Base-by-base conservation (phyloP, 176 grass and related monocot species). In the Phoenix roebelenii region DNA sequence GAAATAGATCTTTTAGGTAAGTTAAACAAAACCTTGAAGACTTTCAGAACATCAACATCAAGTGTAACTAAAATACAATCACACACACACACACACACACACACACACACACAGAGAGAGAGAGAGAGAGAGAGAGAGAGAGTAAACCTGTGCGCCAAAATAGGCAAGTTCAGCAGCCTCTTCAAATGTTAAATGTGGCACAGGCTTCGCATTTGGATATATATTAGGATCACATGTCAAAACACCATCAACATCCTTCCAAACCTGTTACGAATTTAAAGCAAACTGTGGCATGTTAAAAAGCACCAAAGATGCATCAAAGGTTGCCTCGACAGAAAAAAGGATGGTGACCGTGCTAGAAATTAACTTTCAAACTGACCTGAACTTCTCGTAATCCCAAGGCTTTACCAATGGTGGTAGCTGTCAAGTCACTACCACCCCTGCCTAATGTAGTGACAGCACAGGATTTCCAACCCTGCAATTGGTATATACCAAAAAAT, bases 221-320 rank as follows among this genome's bases (percentile, higher is more conserved):
- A 98, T 98, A 75, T 89, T 85, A 57, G 88, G 94, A 82, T 98
- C 88, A 76, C 94, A 98, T 30, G 94, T 98, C 49, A 98, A 79
- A 54, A 98, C 88, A 83, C 88, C 88, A 74, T 98, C 82, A 29
- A 98, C 85, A 86, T 93, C 94, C 69, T 93, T 98, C 85, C 94
- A 93, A 12, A 98, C 88, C 94, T 92, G 70, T 73, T 44, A 44
- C 2, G 35, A 44, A 14, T 14, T 44, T 14, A 44, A 44, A 44
- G 2, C 35, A 44, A 44, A 44, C 35, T 14, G 1, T 44, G 35
- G 2, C 35, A 44, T 44, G 35, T 44, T 44, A 44, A 44, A 44
- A 44, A 44, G 10, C 35, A 44, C 7, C 35, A 44, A 44, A 12
- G 35, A 44, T 12, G 3, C 32, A 14, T 14, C 35, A 44, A 12